These are phyloP conservation scores for Hypoxylon fragiforme DNA, from an alignment of 495 filamentous ascomycete species.

Conservation along the genomic window DNA sequence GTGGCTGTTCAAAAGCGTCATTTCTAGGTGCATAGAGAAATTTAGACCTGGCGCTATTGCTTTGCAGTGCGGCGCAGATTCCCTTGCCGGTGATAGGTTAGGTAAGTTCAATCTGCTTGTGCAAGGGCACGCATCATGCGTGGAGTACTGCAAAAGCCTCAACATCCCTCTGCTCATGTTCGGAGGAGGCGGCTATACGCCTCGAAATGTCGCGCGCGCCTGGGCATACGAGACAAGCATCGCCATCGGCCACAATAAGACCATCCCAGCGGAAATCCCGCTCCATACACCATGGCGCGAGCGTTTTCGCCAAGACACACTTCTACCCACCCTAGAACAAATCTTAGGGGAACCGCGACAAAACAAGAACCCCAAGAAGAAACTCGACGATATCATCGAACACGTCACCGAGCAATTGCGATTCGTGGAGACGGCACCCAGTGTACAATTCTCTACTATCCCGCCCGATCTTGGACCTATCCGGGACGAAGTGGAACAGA, in stretches of 20 bases:
- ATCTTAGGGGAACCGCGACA: conserved; percentile 60
- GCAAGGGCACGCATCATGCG: conserved; percentile 86
- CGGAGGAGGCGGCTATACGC: conserved; percentile 96
- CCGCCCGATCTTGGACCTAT: conserved; percentile 75
- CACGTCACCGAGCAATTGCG: conserved; percentile 82
- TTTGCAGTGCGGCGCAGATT: conserved; percentile 95
- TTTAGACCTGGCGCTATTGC: conserved; percentile 89
- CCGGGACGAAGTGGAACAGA: conserved; percentile 77
- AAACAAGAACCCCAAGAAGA: conserved; percentile 78
- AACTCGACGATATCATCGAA: conserved; percentile 72
- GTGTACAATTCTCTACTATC: conserved; percentile 81
- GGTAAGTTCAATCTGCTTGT: conserved; percentile 98
- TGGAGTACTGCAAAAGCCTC: conserved; percentile 80
- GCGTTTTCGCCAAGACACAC: conserved; percentile 81
- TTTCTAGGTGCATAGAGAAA: conserved; percentile 70
- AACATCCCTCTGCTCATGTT: conserved; percentile 82
- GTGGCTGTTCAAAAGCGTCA: conserved; percentile 78
- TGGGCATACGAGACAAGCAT: conserved; percentile 97
- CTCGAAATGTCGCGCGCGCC: conserved; percentile 90
- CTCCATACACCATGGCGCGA: conserved; percentile 73
- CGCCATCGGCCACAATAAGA: conserved; percentile 72
- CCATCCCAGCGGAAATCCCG: conserved; percentile 73
- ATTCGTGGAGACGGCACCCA: conserved; percentile 82
- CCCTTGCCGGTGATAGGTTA: conserved; percentile 87
- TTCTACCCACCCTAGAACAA: conserved; percentile 75